Conservation (phyloP, 2,329 filamentous ascomycete genomes). For the Penicillium sp. region DNA sequence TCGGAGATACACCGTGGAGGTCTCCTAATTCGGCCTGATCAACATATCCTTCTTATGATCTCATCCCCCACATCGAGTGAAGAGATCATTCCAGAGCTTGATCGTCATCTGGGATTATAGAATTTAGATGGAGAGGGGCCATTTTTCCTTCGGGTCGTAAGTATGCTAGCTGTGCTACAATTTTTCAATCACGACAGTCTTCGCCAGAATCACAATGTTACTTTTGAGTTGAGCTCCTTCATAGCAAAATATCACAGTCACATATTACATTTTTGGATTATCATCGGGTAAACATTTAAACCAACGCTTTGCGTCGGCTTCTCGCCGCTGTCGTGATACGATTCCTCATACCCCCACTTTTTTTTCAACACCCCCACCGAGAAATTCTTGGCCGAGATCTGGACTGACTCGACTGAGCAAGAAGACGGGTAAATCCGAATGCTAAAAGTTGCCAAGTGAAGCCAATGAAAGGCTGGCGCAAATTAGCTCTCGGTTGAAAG, state of each 20-base stretch:
- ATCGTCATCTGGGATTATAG: not conserved
- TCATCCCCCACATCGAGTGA: not conserved
- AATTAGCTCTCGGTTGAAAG: not conserved
- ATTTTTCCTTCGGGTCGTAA: not conserved
- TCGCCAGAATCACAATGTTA: not conserved
- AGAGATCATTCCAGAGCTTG: not conserved
- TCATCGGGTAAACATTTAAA: not conserved
- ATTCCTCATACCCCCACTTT: not conserved
- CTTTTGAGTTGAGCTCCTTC: not conserved
- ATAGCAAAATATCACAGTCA: not conserved
- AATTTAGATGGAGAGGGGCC: not conserved
- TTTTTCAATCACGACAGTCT: not conserved
- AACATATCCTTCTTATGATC: conserved; percentile 31
- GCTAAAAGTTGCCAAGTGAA: not conserved
- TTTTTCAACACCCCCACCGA: not conserved
- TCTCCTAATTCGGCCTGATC: conserved; percentile 42
- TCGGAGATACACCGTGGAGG: conserved; percentile 30
- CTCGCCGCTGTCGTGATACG: not conserved
- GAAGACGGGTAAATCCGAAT: not conserved
- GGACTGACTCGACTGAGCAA: not conserved
- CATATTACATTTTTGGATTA: not conserved
- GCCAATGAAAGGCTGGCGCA: not conserved
- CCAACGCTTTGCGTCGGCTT: not conserved
- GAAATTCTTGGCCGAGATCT: not conserved
- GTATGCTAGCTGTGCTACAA: not conserved